Conservation (phyloP, 345 rosid species). For the Toxicodendron radicans region DNA sequence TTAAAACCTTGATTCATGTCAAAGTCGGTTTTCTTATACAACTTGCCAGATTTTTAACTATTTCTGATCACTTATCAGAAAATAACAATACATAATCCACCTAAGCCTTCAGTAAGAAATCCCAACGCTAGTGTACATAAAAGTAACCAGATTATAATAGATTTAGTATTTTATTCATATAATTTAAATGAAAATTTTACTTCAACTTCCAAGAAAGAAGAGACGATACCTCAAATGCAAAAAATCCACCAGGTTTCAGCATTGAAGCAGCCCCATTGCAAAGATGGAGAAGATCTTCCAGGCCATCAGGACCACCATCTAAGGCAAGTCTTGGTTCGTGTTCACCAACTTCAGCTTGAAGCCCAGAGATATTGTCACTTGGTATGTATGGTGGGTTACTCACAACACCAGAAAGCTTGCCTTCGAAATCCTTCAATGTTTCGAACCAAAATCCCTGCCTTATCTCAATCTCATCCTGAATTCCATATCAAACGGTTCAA, state of each 20-base stretch:
- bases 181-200: not conserved
- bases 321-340: conserved; percentile 90
- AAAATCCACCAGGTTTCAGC: conserved; percentile 77
- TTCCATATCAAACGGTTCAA: conserved; percentile 14
- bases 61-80: not conserved
- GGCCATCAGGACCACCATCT: conserved; percentile 78
- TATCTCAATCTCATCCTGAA: conserved; percentile 58
- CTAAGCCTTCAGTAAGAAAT: not conserved
- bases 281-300: conserved; percentile 73
- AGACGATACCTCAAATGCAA: conserved; percentile 70
- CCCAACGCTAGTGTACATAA: not conserved
- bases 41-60: not conserved
- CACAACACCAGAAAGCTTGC: conserved; percentile 70
- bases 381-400: conserved; percentile 97
- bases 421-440: conserved; percentile 63
- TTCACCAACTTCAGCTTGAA: conserved; percentile 89
- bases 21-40: not conserved
- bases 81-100: not conserved
- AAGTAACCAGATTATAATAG: not conserved
- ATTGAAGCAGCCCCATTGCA: conserved; percentile 60
- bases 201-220: not conserved
- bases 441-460: conserved; percentile 87
- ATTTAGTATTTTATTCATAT: not conserved
- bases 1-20: not conserved
- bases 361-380: conserved; percentile 48